These are phyloP conservation scores for Pelargonium cotyledonis DNA, from an alignment of 441 rosid genomes.

Conservation along the genomic window DNA sequence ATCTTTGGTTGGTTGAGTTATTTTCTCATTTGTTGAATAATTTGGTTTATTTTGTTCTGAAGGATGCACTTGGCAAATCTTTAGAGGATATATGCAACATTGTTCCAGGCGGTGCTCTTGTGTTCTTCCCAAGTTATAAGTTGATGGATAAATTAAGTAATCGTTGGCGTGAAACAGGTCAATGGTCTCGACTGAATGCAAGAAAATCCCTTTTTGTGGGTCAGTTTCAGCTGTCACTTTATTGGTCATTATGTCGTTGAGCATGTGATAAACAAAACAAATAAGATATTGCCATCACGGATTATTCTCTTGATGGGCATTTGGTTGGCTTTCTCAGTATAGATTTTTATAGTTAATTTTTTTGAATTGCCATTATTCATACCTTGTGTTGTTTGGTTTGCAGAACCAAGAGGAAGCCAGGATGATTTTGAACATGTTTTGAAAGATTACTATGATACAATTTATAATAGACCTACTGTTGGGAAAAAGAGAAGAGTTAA, in stretches of 20 bases:
- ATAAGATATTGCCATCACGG: constrained; percentile 6
- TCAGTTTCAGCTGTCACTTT: constrained; percentile 25
- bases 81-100: constrained; percentile 73
- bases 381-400: constrained; percentile 22
- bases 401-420: constrained; percentile 91
- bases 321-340: constrained; percentile 7
- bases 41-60: constrained; percentile 24
- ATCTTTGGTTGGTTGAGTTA: constrained; percentile 15
- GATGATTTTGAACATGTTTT: constrained; percentile 76
- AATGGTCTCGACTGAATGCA: constrained; percentile 73
- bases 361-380: constrained; percentile 8
- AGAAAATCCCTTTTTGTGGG: constrained; percentile 69
- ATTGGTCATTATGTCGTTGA: not conserved
- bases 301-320: not conserved
- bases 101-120: constrained; percentile 88
- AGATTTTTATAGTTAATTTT: constrained; percentile 11
- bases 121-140: constrained; percentile 97
- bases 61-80: constrained; percentile 90
- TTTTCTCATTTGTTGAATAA: constrained; percentile 16
- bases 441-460: constrained; percentile 64
- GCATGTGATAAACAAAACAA: constrained; percentile 10
- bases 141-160: constrained; percentile 83
- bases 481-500: constrained; percentile 52
- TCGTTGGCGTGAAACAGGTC: constrained; percentile 93
- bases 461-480: constrained; percentile 34